Evolutionary conservation across 2,329 filamentous ascomycete species (phyloP).

Genomic region (Keithomyces neogunnii): DNA sequence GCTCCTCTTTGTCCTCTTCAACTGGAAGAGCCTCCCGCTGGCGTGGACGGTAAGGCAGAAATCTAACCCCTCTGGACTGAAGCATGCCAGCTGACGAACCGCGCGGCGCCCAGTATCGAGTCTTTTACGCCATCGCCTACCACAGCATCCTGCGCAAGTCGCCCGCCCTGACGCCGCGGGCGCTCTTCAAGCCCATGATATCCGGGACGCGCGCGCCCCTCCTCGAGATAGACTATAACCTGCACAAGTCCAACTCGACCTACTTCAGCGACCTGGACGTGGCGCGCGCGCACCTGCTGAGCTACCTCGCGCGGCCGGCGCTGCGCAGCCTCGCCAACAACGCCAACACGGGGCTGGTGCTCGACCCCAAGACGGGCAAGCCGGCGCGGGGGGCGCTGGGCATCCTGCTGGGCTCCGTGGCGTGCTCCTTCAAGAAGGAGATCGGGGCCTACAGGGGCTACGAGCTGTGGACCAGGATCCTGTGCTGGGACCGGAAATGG

Average conservation of each 20-base stretch:
- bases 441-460: conserved; percentile 61
- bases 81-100: no score
- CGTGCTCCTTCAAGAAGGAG: conserved; percentile 66
- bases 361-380: conserved; percentile 36
- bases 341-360: conserved; percentile 29
- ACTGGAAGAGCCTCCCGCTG: conserved; percentile 67
- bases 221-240: conserved; percentile 78
- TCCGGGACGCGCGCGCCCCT: conserved; percentile 58
- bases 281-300: conserved; percentile 71
- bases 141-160: conserved; percentile 44
- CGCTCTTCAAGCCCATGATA: conserved; percentile 66
- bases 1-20: conserved; percentile 49
- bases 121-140: conserved; percentile 48
- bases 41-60: conserved; percentile 59
- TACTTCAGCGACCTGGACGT: conserved; percentile 86
- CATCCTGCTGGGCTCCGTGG: conserved; percentile 64
- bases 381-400: conserved; percentile 45
- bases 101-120: conserved; percentile 37
- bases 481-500: conserved; percentile 77
- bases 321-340: conserved; percentile 11
- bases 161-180: conserved; percentile 44
- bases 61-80: no score
- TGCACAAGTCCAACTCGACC: conserved; percentile 76
- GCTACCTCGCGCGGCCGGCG: conserved; percentile 51
- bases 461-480: conserved; percentile 64